Base-by-base conservation (phyloP, 2,329 filamentous ascomycete species). In the Neonectria faginata region DNA sequence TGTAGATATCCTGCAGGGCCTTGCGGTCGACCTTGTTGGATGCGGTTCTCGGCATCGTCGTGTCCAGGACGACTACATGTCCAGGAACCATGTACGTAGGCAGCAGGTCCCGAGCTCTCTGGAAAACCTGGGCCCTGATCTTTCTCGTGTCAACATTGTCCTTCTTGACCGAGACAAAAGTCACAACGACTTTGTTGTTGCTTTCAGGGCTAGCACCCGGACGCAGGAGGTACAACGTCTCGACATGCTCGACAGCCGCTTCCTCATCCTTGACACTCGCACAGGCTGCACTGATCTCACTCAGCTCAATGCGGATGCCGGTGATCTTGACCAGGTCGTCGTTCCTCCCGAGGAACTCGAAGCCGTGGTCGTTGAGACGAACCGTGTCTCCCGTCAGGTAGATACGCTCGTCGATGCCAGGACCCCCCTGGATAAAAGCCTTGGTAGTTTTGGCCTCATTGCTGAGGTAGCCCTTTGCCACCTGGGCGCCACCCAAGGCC, bases 401-500 rank as follows among this genome's bases (percentile, higher is more conserved):
- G 48, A 74, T 67, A 33, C 65, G 63, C 51, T 71, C 62, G 31
- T 67, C 53, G 42, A 65, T 62, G 22, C 59, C 60, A 3, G 55
- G 48, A 22, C 59, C 64, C 16, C 62, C 66, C 55, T 42, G 47
- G 25, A 71, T 67, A 22, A 71, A 73, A 0, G 67, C 56, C 51
- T 67, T 68, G 14, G 58, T 59, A 1, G 70, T 70, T 45, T 72
- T 70, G 57, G 60, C 60, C 27, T 64, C 63, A 25, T 73, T 58
- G 25, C 45, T 7, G 20, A 67, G 52, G 55, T 70, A 69, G 4
- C 67, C 68, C 45, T 59, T 64, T 20, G 57, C 64, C 2, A 70
- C 27, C 27, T 90, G 88, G 48, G 84, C 80, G 20, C 88, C 88
- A 36, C 87, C 87, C 70, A 90, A 88, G 62, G 85, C 89, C 14